Conservation (phyloP, 345 rosid genomes). For the Acer yangbiense region DNA sequence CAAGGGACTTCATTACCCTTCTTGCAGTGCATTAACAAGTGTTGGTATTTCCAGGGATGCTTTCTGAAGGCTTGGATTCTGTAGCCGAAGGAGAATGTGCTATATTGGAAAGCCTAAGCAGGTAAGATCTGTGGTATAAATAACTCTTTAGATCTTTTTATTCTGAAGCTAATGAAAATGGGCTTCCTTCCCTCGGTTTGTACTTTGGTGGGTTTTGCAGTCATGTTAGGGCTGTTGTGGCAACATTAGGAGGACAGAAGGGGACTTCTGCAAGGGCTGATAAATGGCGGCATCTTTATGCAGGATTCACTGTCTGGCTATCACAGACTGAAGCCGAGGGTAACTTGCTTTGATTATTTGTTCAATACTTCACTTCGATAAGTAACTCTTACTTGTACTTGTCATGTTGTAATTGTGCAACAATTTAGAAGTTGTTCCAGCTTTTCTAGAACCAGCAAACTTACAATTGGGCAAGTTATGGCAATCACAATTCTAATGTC, state of each 20-base stretch:
- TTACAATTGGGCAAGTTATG: background rate
- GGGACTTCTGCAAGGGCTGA: slow-evolving; percentile 70
- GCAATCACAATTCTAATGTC: background rate
- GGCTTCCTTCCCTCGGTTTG: slow-evolving; percentile 1
- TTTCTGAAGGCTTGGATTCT: slow-evolving; percentile 65
- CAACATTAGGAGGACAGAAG: slow-evolving; percentile 78
- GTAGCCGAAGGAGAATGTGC: slow-evolving; percentile 70
- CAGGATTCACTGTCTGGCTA: slow-evolving; percentile 86
- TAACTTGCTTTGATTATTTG: slow-evolving; percentile 23
- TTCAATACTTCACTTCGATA: slow-evolving; percentile 5
- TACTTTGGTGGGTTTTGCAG: slow-evolving; percentile 43
- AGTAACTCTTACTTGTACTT: background rate
- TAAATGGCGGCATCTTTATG: slow-evolving; percentile 80
- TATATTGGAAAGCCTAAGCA: slow-evolving; percentile 77
- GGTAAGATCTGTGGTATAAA: slow-evolving; percentile 39
- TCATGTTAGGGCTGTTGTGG: slow-evolving; percentile 83
- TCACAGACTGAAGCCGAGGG: slow-evolving; percentile 84
- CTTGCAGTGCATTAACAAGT: slow-evolving; percentile 36
- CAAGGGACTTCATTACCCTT: slow-evolving; percentile 20
- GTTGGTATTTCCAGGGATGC: slow-evolving; percentile 59
- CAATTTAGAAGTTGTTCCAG: background rate
- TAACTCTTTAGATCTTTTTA: slow-evolving; percentile 7
- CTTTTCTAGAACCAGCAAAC: background rate
- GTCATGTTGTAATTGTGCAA: background rate
- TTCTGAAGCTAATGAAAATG: background rate